These are phyloP conservation scores for Cicer yamashitae DNA, from an alignment of 306 rosid species.

Conservation along the genomic window DNA sequence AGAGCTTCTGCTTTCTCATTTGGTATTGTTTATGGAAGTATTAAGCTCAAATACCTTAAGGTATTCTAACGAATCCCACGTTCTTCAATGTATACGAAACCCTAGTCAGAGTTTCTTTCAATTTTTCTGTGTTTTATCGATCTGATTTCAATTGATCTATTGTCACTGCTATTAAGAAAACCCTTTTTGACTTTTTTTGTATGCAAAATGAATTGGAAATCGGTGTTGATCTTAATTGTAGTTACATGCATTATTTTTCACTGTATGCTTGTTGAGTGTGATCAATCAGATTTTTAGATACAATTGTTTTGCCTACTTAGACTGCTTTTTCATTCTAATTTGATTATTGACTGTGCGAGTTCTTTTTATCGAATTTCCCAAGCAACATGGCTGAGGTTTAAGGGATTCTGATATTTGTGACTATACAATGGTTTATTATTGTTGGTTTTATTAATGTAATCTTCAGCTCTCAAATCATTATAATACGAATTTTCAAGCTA, in stretches of 20 bases:
- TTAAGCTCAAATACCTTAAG: conserved; percentile 83
- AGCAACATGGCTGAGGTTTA: neutral
- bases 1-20: conserved; percentile 85
- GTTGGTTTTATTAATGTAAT: conserved; percentile 9
- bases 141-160: conserved; percentile 13
- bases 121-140: neutral
- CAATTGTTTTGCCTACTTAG: neutral
- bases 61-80: conserved; percentile 44
- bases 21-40: conserved; percentile 84
- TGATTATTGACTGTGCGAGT: neutral
- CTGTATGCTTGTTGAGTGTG: conserved; percentile 7
- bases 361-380: too few relatives aligned
- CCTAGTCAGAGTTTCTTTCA: neutral
- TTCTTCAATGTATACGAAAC: conserved; percentile 3
- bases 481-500: neutral
- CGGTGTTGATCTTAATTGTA: conserved; percentile 14
- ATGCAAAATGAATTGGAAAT: neutral
- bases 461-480: neutral
- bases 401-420: neutral
- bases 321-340: neutral
- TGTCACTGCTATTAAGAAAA: neutral
- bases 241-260: neutral
- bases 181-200: neutral
- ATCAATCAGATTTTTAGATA: neutral
- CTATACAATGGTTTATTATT: neutral